Base-by-base conservation (phyloP, 495 filamentous ascomycete species). In the Amphirosellinia nigrospora region DNA sequence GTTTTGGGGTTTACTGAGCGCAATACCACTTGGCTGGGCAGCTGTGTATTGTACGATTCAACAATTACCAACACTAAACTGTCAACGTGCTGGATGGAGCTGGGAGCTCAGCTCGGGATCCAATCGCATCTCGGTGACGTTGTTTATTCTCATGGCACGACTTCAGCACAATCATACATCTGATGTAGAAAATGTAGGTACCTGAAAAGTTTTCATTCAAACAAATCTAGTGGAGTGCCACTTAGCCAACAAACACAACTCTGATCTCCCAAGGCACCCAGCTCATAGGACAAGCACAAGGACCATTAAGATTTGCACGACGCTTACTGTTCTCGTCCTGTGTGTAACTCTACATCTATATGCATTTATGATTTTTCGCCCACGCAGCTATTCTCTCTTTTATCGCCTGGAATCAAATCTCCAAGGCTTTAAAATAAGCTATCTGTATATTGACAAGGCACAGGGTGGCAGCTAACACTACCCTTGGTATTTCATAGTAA, bases 1-100 rank as follows among this genome's bases (percentile, higher is more conserved):
- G 69, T 75, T 77, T 71, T 74, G 73, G 67, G 60, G 71, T 45
- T 72, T 45, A 19, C 60, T 38, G 45, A 46, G 60, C 60, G 60
- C 68, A 50, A 64, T 70, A 70, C 50, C 60, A 56, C 68, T 46
- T 36, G 60, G 48, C 32, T 58, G 48, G 21, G 62, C 45, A 26
- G 45, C 43, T 41, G 39, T 55, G 28, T 45, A 58, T 39, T 23
- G 43, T 43, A 32, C 55, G n/a, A 43, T 38, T 46, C 26, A 48
- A 55, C 8, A 34, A 53, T 45, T 64, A 26, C 34, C n/a, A n/a
- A 56, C 15, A 1, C 43, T 55, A 64, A n/a, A 10, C 58, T 34
- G 32, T 63, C n/a, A 41, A 63, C 32, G 55, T 6, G 28, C 30
- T 3, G 30, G 3, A 68, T 43, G 21, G 32, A 55, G 48, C 48